phyloP scores from a whole-genome alignment of 768 basidiomycete genomes.

The Suillus subaureus region DNA sequence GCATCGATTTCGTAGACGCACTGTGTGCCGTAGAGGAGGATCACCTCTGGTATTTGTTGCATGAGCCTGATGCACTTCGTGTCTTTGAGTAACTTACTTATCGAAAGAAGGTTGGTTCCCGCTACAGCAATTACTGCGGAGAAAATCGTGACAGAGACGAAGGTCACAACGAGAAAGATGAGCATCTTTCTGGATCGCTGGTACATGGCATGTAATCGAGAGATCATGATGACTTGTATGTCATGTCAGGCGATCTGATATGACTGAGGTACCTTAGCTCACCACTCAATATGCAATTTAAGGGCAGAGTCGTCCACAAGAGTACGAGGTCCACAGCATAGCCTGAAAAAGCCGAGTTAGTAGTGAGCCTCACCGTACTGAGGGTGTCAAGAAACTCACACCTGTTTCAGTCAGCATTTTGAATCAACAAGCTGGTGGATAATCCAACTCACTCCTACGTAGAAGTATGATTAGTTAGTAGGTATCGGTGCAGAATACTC shows the following conservation, averaged over 20 bases:
- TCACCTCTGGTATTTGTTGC: not conserved
- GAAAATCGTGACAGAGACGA: not conserved
- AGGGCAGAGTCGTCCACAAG: not conserved
- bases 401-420: not conserved
- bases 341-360: not conserved
- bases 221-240: not conserved
- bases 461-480: not conserved
- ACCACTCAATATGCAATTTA: not conserved
- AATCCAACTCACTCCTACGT: not conserved
- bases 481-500: not conserved
- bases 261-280: not conserved
- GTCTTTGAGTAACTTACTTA: not conserved
- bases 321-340: not conserved
- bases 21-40: not conserved
- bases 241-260: not conserved
- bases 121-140: not conserved
- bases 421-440: not conserved
- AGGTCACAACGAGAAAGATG: not conserved
- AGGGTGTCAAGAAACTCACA: not conserved
- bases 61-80: not conserved
- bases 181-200: not conserved
- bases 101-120: not conserved
- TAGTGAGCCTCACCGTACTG: not conserved
- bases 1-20: not conserved
- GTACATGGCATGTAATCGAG: not conserved